Base-by-base conservation (phyloP, 345 rosid species). In the Mangifera indica region DNA sequence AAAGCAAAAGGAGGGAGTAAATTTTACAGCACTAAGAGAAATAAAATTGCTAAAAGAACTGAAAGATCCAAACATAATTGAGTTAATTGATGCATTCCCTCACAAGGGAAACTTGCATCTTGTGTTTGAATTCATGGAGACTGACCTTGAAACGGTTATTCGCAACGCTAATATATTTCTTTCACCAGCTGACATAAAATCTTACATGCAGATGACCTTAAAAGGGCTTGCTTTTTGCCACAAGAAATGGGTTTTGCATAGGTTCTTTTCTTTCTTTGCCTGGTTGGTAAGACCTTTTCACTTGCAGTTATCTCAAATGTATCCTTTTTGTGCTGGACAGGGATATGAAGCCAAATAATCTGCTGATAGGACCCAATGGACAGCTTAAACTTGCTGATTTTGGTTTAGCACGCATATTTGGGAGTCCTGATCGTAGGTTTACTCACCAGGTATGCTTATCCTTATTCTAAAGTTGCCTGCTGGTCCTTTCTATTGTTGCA, bases 281-380 rank as follows among this genome's bases (percentile, higher is more conserved):
- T 78, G 29, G 69, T 73, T 57, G 70, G 20, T 56, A 5, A 63
- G 17, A 58, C 49, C 63, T 20, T 29, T 76, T 63, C 22, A 4
- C n/a, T 70, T 37, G 64, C 72, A 45, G 67, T 70, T 40, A 21
- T 32, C 20, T 72, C 65, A 68, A 34, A 40, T 67, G 55, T 76
- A 22, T 18, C 5, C 60, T 75, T 76, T 56, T 76, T 77, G 68
- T 79, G 44, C 48, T 67, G 72, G 73, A 54, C 88, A 90, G 98
- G 91, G 98, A 94, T 81, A 88, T 94, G 98, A 94, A 94, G 86
- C 98, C 98, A 14, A 94, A 94, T 77, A 94, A 94, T 81, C 84
- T 94, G 86, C 84, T 92, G 61, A 92, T 94, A 74, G 97, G 92
- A 77, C 5, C 93, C 53, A 83, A 92, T 58, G 97, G 98, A 63